A percentile compares a stretch with the other conserved stretches of the same genome.
Conservation (phyloP, 768 basidiomycete species). For the Tulasnella sp. region DNA sequence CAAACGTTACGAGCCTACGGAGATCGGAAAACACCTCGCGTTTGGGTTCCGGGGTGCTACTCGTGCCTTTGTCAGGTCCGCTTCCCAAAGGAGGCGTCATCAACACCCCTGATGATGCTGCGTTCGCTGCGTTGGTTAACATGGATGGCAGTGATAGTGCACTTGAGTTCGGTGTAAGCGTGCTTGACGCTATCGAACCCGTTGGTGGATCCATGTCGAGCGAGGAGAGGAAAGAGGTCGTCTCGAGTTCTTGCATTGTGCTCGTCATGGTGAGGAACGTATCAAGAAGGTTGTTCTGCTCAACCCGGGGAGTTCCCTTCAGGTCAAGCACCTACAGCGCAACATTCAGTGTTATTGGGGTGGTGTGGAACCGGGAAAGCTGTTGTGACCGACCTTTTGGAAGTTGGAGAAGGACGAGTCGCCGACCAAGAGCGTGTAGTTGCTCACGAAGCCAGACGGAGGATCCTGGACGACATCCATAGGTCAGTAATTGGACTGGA, state of each 20-base stretch:
- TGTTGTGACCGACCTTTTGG: conserved; percentile 59
- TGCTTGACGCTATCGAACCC: conserved; percentile 32
- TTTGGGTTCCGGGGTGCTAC: conserved; percentile 30
- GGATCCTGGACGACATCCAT: conserved; percentile 49
- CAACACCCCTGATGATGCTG: conserved; percentile 32
- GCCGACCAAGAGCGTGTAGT: conserved; percentile 87
- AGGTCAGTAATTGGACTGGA: not conserved
- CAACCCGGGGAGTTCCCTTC: conserved; percentile 76
- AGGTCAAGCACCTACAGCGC: conserved; percentile 70
- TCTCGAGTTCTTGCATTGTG: conserved; percentile 76
- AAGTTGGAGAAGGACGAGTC: conserved; percentile 95
- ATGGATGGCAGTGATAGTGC: conserved; percentile 35
- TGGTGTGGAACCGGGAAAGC: not conserved
- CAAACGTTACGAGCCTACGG: conserved; percentile 79
- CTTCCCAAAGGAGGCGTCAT: conserved; percentile 52
- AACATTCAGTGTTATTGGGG: not conserved
- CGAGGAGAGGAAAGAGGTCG: conserved; percentile 81
- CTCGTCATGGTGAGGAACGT: conserved; percentile 88
- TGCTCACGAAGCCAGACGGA: conserved; percentile 85
- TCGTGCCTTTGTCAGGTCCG: conserved; percentile 22
- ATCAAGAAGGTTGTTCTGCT: conserved; percentile 84
- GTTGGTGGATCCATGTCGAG: conserved; percentile 89
- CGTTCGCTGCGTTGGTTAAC: conserved; percentile 46
- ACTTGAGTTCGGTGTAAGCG: conserved; percentile 19
- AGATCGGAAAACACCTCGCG: conserved; percentile 83